Evolutionary conservation across 345 rosid species (phyloP).

Genomic region (Euphorbia pulcherrima): DNA sequence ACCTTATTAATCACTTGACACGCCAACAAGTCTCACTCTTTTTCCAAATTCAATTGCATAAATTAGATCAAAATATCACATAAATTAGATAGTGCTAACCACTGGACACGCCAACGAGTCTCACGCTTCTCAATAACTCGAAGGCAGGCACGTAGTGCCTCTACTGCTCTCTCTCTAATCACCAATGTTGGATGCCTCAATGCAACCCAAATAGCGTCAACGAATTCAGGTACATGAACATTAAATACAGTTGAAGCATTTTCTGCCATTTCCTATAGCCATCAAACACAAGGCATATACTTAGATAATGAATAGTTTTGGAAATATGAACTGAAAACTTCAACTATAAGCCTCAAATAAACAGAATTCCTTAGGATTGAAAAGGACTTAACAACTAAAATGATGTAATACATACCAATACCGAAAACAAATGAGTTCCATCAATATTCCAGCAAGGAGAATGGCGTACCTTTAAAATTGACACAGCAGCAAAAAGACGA

Average conservation of each 20-base stretch:
- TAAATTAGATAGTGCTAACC: conserved; percentile 43
- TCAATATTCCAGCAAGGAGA: background rate
- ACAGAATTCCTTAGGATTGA: background rate
- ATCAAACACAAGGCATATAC: conserved; percentile 13
- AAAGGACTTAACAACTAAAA: background rate
- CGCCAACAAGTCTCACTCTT: no score
- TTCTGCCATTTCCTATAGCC: conserved; percentile 91
- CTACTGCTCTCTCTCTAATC: conserved; percentile 90
- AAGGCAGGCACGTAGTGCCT: conserved; percentile 99
- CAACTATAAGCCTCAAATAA: background rate
- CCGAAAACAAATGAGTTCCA: background rate
- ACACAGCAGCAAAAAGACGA: conserved; percentile 87
- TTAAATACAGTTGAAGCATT: conserved; percentile 98
- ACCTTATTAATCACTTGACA: no score
- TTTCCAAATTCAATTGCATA: background rate
- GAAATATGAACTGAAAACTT: background rate
- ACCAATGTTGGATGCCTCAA: conserved; percentile 85
- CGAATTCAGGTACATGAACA: conserved; percentile 92
- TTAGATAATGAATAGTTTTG: background rate
- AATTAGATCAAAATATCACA: background rate
- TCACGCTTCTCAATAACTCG: conserved; percentile 98
- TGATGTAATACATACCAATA: background rate
- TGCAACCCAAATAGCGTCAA: conserved; percentile 98
- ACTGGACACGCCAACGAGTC: conserved; percentile 99
- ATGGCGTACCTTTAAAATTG: conserved; percentile 71